A percentile compares a stretch with the other conserved stretches of the same genome.
phyloP scores from a whole-genome alignment of 2,329 filamentous ascomycete genomes.

The Taxawa tesnikishii region DNA sequence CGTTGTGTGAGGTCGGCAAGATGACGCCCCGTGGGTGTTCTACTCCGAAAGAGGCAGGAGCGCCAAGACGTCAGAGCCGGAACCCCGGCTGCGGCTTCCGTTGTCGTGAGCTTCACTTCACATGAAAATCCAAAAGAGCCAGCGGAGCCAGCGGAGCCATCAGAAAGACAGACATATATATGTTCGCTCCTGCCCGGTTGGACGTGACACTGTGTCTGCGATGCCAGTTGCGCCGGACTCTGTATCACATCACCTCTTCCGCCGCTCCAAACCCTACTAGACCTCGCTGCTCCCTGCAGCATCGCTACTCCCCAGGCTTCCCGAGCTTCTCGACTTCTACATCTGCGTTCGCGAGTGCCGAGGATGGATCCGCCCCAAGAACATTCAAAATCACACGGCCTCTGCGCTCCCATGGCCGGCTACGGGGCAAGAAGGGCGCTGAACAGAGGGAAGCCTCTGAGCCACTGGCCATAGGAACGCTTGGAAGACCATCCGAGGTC shows the following conservation, averaged over 20 bases:
- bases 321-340: too few relatives aligned
- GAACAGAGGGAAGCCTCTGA: conserved; percentile 5
- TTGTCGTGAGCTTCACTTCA: neutral
- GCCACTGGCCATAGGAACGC: conserved; percentile 6
- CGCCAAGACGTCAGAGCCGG: neutral
- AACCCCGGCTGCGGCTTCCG: neutral
- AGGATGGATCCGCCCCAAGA: too few relatives aligned
- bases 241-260: conserved; percentile 1
- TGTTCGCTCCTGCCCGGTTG: conserved; percentile 6
- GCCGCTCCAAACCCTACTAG: neutral
- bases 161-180: neutral
- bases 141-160: neutral
- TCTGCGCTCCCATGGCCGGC: neutral
- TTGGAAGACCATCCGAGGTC: conserved; percentile 7
- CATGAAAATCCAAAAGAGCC: neutral
- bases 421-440: conserved; percentile 5
- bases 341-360: too few relatives aligned
- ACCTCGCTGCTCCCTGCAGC: conserved; percentile 3
- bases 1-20: too few relatives aligned
- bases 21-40: conserved; percentile 3
- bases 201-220: conserved; percentile 8
- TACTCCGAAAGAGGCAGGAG: conserved; percentile 1
- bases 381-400: neutral
- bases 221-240: conserved; percentile 7
- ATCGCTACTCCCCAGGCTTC: too few relatives aligned